Percentiles rank a stretch among this genome's conserved stretches.
phyloP scores from a whole-genome alignment of 371 early-diverging fungal genomes.

The Rhizopus arrhizus region DNA sequence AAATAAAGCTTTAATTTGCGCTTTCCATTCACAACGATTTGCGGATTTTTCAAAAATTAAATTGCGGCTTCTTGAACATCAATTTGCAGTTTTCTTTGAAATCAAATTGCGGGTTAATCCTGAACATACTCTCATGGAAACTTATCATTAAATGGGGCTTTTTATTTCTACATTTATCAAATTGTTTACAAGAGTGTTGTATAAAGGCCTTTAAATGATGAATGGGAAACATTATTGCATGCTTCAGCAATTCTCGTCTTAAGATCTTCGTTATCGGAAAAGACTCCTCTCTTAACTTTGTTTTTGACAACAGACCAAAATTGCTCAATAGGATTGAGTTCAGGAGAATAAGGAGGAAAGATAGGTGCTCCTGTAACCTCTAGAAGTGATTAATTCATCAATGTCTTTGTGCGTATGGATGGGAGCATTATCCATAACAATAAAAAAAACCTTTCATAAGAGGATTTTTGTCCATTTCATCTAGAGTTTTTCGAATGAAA shows the following conservation, averaged over 20 bases:
- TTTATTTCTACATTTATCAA: constrained; percentile 8
- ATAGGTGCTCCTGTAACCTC: constrained; percentile 12
- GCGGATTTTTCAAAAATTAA: constrained; percentile 5
- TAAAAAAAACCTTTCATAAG: constrained; percentile 12
- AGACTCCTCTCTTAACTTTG: constrained; percentile 11
- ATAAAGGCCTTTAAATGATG: constrained; percentile 6
- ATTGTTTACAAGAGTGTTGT: constrained; percentile 8
- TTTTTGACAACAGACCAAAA: constrained; percentile 19
- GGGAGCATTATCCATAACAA: constrained; percentile 14
- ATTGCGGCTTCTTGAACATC: constrained; percentile 7
- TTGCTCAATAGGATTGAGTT: constrained; percentile 10
- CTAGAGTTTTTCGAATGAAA: constrained; percentile 15
- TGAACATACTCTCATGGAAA: constrained; percentile 2
- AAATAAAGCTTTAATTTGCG: constrained; percentile 2
- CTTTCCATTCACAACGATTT: constrained; percentile 8
- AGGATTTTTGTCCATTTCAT: constrained; percentile 17
- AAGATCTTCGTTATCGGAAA: constrained; percentile 10
- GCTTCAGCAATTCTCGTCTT: constrained; percentile 10
- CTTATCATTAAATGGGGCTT: constrained; percentile 5
- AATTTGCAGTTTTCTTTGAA: constrained; percentile 5
- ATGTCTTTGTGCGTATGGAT: constrained; percentile 13
- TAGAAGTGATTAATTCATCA: constrained; percentile 10
- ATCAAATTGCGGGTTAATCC: constrained; percentile 10
- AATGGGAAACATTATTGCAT: constrained; percentile 10
- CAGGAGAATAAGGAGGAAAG: constrained; percentile 16